Percentiles rank a stretch among this genome's conserved stretches.
Conservation (phyloP, 2,329 filamentous ascomycete species). For the Ophiocordyceps unilateralis region DNA sequence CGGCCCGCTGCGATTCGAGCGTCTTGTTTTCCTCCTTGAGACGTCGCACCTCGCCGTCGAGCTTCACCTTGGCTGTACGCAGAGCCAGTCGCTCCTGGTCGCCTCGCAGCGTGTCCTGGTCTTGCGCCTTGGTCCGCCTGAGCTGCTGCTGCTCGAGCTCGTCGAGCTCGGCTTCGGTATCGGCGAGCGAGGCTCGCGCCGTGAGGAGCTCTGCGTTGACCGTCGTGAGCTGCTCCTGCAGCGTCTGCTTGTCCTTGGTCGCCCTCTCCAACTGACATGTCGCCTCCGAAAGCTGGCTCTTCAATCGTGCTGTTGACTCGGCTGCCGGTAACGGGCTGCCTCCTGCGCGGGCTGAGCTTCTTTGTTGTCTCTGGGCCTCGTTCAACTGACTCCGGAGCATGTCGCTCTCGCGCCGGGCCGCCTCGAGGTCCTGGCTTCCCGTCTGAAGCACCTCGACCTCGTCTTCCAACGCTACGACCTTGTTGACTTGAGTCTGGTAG, state of each 20-base stretch:
- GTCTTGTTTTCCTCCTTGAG: conserved; percentile 46
- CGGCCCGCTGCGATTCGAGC: conserved; percentile 36
- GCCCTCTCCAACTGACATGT: conserved; percentile 38
- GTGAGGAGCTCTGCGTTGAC: conserved; percentile 43
- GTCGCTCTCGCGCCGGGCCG: conserved; percentile 10
- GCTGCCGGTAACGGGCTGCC: conserved; percentile 13
- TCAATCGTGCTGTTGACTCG: conserved; percentile 33
- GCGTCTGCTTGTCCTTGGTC: conserved; percentile 39
- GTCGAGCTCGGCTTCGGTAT: conserved; percentile 47
- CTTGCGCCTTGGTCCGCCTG: conserved; percentile 33
- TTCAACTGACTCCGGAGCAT: conserved; percentile 19
- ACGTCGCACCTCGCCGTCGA: conserved; percentile 49
- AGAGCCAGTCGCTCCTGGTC: conserved; percentile 54
- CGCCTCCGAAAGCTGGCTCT: conserved; percentile 38
- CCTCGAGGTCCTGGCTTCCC: conserved; percentile 5
- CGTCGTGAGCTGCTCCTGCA: conserved; percentile 46
- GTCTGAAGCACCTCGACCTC: conserved; percentile 57
- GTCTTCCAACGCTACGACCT: conserved; percentile 51
- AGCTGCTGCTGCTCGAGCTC: conserved; percentile 44
- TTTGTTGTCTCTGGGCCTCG: conserved; percentile 9
- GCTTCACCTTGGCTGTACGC: conserved; percentile 46
- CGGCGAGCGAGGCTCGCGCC: conserved; percentile 36
- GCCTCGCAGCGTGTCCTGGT: conserved; percentile 45
- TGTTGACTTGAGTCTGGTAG: conserved; percentile 44
- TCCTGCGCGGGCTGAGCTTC: no score